Evolutionary conservation across 2,329 filamentous ascomycete genomes (phyloP).

Genomic region (Claviceps sp.): DNA sequence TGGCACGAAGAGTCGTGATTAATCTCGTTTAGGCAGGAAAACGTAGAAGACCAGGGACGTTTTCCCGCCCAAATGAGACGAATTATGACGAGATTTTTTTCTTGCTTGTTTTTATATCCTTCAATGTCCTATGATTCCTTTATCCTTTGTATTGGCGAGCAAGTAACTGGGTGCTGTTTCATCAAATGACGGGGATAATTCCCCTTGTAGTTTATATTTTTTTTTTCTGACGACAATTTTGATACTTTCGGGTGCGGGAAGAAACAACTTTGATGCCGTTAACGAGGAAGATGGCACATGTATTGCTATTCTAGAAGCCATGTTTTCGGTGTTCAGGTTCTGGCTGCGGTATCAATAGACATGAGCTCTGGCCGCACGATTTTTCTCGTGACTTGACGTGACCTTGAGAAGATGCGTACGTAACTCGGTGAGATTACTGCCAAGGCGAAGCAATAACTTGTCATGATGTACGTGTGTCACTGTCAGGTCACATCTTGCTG

Average conservation of each 20-base stretch:
- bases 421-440: neutral
- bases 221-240: constrained; percentile 14
- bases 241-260: constrained; percentile 10
- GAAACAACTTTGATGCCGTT: neutral
- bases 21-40: too few species aligned
- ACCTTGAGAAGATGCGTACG: too few species aligned
- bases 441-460: neutral
- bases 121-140: constrained; percentile 23
- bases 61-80: constrained; percentile 18
- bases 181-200: constrained; percentile 12
- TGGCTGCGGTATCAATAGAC: neutral
- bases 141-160: constrained; percentile 6
- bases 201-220: constrained; percentile 5
- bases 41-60: constrained; percentile 13
- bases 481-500: too few species aligned
- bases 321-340: neutral
- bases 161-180: constrained; percentile 1
- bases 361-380: neutral
- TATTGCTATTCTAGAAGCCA: constrained; percentile 2
- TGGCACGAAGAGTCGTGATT: too few species aligned
- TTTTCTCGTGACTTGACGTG: neutral
- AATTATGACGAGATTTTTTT: constrained; percentile 23
- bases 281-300: neutral
- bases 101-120: constrained; percentile 17
- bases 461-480: too few species aligned